Evolutionary conservation across 1,139 yeast species (phyloP).

Genomic region (Candida sp.): DNA sequence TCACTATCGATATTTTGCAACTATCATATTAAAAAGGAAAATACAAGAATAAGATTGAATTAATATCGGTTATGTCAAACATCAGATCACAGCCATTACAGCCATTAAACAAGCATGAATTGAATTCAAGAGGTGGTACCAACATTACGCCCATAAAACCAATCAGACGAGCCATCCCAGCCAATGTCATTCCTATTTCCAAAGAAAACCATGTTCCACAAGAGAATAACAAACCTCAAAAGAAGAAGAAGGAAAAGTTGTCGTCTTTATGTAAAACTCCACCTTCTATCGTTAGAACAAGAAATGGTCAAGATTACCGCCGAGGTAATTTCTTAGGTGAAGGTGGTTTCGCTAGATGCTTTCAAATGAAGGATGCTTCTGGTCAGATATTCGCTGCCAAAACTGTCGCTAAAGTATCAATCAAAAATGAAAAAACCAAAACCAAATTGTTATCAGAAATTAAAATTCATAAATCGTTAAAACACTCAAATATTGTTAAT

Average conservation of each 20-base stretch:
- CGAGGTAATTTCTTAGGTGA: conserved; percentile 93
- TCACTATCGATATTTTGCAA: background rate
- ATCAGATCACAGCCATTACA: conserved; percentile 44
- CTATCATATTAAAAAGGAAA: background rate
- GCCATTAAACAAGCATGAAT: conserved; percentile 45
- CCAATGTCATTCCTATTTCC: conserved; percentile 5
- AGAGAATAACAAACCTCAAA: conserved; percentile 7
- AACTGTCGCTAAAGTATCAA: conserved; percentile 94
- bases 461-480: conserved; percentile 88
- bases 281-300: conserved; percentile 85
- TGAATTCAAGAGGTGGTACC: conserved; percentile 30
- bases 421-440: conserved; percentile 86
- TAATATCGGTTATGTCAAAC: conserved; percentile 24
- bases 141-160: conserved; percentile 43
- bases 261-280: conserved; percentile 93
- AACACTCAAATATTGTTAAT: conserved; percentile 86
- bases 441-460: conserved; percentile 89
- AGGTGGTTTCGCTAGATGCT: conserved; percentile 99
- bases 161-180: conserved; percentile 22
- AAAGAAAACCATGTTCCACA: conserved; percentile 3
- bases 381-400: conserved; percentile 95
- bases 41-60: background rate
- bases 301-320: conserved; percentile 84
- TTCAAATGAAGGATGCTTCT: conserved; percentile 88
- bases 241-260: conserved; percentile 80